Percentiles rank a stretch among this genome's conserved stretches.
These are phyloP conservation scores for Ilyonectria destructans DNA, from an alignment of 2,329 filamentous ascomycete genomes.

Conservation along the genomic window DNA sequence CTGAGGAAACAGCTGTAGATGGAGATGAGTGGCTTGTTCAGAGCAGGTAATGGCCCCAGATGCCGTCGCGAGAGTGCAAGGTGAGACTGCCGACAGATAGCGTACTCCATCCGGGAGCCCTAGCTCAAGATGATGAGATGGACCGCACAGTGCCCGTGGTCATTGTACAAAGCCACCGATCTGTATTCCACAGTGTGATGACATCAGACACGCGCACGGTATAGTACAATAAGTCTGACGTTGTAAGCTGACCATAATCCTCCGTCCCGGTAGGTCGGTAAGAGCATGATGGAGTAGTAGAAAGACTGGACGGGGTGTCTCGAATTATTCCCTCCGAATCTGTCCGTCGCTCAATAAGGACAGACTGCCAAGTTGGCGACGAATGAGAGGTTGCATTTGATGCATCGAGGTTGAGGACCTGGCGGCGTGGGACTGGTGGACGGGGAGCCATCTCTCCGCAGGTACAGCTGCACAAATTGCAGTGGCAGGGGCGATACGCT, in stretches of 20 bases:
- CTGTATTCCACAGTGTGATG: background rate
- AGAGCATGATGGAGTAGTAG: constrained; percentile 19
- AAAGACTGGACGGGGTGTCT: constrained; percentile 4
- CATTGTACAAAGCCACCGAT: background rate
- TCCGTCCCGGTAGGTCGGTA: constrained; percentile 23
- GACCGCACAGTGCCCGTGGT: constrained; percentile 33
- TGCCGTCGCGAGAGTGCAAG: constrained; percentile 5
- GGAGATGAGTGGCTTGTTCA: constrained; percentile 24
- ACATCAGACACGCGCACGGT: background rate
- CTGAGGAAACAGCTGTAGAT: background rate
- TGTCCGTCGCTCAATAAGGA: constrained; percentile 16
- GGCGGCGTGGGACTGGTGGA: constrained; percentile 13
- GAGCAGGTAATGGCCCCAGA: constrained; percentile 1
- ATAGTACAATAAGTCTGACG: background rate
- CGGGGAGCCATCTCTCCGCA: background rate
- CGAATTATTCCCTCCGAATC: constrained; percentile 7
- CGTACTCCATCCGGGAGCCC: background rate
- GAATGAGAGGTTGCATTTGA: constrained; percentile 7
- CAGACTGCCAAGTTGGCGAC: constrained; percentile 24
- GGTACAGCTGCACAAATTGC: background rate
- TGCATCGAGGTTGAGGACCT: constrained; percentile 23
- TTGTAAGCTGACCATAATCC: constrained; percentile 15
- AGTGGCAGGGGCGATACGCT: background rate
- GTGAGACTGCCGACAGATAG: constrained; percentile 22
- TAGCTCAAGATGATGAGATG: constrained; percentile 17